These are phyloP conservation scores for Colletotrichum magnum DNA, from an alignment of 2,329 filamentous ascomycete species.

Conservation along the genomic window DNA sequence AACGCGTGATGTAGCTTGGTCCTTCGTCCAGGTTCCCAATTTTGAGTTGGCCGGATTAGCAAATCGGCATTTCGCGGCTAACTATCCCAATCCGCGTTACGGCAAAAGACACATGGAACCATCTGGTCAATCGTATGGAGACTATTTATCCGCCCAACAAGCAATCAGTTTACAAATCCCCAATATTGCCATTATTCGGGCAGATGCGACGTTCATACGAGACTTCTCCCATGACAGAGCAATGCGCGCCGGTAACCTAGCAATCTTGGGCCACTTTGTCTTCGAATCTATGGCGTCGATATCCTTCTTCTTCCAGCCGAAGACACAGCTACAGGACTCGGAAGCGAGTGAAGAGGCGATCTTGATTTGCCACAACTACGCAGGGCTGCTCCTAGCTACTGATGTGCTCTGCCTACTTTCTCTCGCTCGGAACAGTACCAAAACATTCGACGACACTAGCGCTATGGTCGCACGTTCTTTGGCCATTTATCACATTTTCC, in stretches of 20 bases:
- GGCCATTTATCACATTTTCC: slow-evolving; percentile 23
- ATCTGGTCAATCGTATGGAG: too few relatives aligned
- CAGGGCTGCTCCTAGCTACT: slow-evolving; percentile 25
- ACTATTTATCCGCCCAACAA: too few relatives aligned
- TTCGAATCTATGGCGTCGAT: slow-evolving; percentile 15
- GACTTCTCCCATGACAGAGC: not conserved
- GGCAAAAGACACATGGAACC: too few relatives aligned
- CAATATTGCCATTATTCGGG: too few relatives aligned
- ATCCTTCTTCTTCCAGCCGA: slow-evolving; percentile 22
- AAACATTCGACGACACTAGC: slow-evolving; percentile 10
- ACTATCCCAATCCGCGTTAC: too few relatives aligned
- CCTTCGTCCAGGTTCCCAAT: too few relatives aligned
- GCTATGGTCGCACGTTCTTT: slow-evolving; percentile 14
- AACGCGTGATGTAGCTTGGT: too few relatives aligned
- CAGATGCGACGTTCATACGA: not conserved
- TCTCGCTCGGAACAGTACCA: not conserved
- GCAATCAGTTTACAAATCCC: too few relatives aligned
- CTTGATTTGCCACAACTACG: slow-evolving; percentile 22
- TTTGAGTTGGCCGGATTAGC: too few relatives aligned
- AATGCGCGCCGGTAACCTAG: slow-evolving; percentile 7
- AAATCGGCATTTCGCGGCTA: too few relatives aligned
- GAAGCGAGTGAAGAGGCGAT: slow-evolving; percentile 16
- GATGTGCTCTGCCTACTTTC: slow-evolving; percentile 10
- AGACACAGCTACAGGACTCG: slow-evolving; percentile 15
- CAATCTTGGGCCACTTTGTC: slow-evolving; percentile 10